Evolutionary conservation across 2,329 filamentous ascomycete genomes (phyloP), one percentile per base, ranked within the genome.

Genomic region (Elsinoe fawcettii): DNA sequence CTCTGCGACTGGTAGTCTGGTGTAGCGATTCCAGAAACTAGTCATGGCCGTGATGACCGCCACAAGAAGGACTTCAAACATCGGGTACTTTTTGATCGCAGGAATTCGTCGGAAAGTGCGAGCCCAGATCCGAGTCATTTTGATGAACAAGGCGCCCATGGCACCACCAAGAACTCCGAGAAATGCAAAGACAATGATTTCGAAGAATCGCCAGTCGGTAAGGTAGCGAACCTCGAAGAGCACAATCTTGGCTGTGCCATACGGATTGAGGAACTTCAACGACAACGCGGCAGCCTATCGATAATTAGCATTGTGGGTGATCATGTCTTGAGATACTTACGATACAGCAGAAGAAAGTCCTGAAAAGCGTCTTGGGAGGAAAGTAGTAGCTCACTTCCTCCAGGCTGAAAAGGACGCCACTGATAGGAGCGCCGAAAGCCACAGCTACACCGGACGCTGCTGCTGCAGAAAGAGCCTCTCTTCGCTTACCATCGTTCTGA

Each of bases 301-400:
- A 41, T 46, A 58, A 49, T 25, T 18, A 59, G 25, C 5, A 4
- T 12, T 6, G 14, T 9, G 27, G 7, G 23, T 1, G 3, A 36
- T 36, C 23, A 16, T 27, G 18, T 2, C 9, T 11, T 8, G 25
- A 20, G 7, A 55, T 23, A 72, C 74, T 68, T 70, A 87, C 86
- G 65, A 97, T 97, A 71, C 92, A 97, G 75, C 92, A 97, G 73
- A 97, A 97, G 72, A 99, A 99, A 0, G 93, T 97, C 55, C 93
- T 80, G 75, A 99, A 99, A 7, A 99, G 80, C 0, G 92, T 97
- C 74, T 99, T 97, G 5, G 92, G 90, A 0, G 93, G 92, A 70
- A 97, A 97, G 72, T 97, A 97, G 71, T 97, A 97, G 64, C 88
- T 85, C 61, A 97, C 91, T 78, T 97, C 93, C 72, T 99, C 93